Evolutionary conservation across 306 rosid species (phyloP), one percentile per base, ranked within the genome.

Genomic region (Sicyos edulis): DNA sequence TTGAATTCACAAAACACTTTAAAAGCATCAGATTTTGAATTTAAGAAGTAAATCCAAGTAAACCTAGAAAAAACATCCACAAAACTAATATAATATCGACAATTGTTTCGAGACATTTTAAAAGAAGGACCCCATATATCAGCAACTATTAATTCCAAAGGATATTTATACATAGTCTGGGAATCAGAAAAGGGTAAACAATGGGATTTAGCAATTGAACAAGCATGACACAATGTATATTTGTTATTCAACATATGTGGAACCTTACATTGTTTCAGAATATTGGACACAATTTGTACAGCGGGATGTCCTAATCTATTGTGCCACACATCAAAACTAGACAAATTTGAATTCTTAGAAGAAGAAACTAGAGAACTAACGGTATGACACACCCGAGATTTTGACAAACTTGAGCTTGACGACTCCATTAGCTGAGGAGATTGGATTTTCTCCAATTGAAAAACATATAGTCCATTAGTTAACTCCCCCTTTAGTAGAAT

Each of bases 261-360:
- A 50, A 14, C 5, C 14, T 4, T 50, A 50, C 54, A 50, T 3
- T 16, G 2, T 3, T 50, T 50, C 0, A 14, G 4, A 13, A 50
- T 1, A 0, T 6, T 0, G 2, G 0, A 6, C 4, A 15, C 54
- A 4, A 17, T 9, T 0, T 1, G 1, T 1, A 1, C 2, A 2
- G 13, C 12, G 1, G 49, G n/a, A 4, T 49, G 53, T 11, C 53
- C n/a, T 0, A 49, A 0, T 4, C 53, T 49, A 14, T 5, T 12
- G 15, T 51, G 54, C 17, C 17, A 14, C 2, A 5, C 5, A 13
- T 14, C 54, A 37, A 51, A 13, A 4, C 5, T 3, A 3, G 51
- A 2, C 0, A 10, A 10, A 45, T 16, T 6, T 0, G 8, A 2
- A 15, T 15, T 5, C 44, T 37, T 37, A 0, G 7, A 37, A 8